Evolutionary conservation across 1,284 basidiomycete species (phyloP).

Genomic region (Ganoderma leucocontextum): DNA sequence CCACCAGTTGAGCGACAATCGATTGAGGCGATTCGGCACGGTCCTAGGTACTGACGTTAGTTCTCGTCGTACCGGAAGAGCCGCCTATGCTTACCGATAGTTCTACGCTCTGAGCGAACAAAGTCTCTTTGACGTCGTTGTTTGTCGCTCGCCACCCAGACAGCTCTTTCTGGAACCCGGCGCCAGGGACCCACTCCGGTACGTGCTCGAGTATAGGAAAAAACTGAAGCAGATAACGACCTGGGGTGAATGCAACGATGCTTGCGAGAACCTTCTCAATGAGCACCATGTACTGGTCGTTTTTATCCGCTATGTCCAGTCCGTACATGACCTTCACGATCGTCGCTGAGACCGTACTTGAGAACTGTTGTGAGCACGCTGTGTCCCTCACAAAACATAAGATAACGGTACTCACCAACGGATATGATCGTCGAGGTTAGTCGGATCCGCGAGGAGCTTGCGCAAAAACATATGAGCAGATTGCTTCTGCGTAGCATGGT

Average conservation of each 20-base stretch:
- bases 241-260: slow-evolving; percentile 22
- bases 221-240: slow-evolving; percentile 28
- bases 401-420: background rate
- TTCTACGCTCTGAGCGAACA: slow-evolving; percentile 4
- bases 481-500: background rate
- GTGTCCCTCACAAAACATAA: no score
- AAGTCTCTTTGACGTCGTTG: background rate
- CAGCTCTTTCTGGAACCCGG: slow-evolving; percentile 28
- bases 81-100: slow-evolving; percentile 2
- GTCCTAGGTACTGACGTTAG: background rate
- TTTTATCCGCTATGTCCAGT: slow-evolving; percentile 13
- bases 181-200: slow-evolving; percentile 39
- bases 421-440: slow-evolving; percentile 1
- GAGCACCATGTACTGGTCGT: slow-evolving; percentile 26
- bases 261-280: slow-evolving; percentile 25
- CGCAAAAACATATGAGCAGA: background rate
- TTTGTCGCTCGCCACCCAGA: background rate
- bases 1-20: slow-evolving; percentile 3
- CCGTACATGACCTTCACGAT: slow-evolving; percentile 34
- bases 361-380: background rate
- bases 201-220: slow-evolving; percentile 33
- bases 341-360: slow-evolving; percentile 25
- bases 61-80: background rate
- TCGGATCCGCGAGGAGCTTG: background rate
- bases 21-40: background rate